Percentiles rank a stretch among this genome's conserved stretches.
These are phyloP conservation scores for Pichia sp. DNA, from an alignment of 1,139 yeast species.

Conservation along the genomic window DNA sequence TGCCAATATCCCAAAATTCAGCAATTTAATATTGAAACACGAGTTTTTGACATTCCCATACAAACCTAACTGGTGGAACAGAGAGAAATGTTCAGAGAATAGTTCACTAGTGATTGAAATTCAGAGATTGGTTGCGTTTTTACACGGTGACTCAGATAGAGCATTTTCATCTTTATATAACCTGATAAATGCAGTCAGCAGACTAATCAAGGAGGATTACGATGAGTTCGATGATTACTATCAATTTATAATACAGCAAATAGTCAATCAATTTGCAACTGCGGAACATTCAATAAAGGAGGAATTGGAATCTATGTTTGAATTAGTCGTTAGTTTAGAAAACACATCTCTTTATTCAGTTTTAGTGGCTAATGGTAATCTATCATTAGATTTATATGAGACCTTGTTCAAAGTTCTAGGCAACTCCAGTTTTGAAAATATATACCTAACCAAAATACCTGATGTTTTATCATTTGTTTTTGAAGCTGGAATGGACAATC, in stretches of 20 bases:
- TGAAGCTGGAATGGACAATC: slow-evolving; percentile 27
- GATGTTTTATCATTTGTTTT: slow-evolving; percentile 33
- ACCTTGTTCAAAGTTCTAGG: neutral
- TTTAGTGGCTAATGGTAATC: slow-evolving; percentile 19
- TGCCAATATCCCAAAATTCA: slow-evolving; percentile 33
- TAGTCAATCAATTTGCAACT: slow-evolving; percentile 2
- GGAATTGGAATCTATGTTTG: slow-evolving; percentile 15
- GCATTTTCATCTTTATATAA: slow-evolving; percentile 32
- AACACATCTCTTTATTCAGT: slow-evolving; percentile 3
- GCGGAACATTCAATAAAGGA: neutral
- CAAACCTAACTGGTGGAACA: slow-evolving; percentile 37
- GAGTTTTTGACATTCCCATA: slow-evolving; percentile 32
- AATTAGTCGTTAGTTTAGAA: slow-evolving; percentile 12
- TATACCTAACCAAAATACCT: slow-evolving; percentile 27
- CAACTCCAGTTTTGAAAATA: neutral
- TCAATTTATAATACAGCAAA: slow-evolving; percentile 13
- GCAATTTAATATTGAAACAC: slow-evolving; percentile 28
- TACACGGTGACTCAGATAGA: slow-evolving; percentile 32
- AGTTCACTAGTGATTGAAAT: slow-evolving; percentile 25
- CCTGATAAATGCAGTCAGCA: slow-evolving; percentile 26
- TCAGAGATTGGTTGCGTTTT: slow-evolving; percentile 36
- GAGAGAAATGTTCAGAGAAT: slow-evolving; percentile 22
- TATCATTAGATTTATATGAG: slow-evolving; percentile 23
- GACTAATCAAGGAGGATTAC: slow-evolving; percentile 22
- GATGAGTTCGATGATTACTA: slow-evolving; percentile 23